Conservation (phyloP, 2,329 filamentous ascomycete species). For the Bertia moriformis region DNA sequence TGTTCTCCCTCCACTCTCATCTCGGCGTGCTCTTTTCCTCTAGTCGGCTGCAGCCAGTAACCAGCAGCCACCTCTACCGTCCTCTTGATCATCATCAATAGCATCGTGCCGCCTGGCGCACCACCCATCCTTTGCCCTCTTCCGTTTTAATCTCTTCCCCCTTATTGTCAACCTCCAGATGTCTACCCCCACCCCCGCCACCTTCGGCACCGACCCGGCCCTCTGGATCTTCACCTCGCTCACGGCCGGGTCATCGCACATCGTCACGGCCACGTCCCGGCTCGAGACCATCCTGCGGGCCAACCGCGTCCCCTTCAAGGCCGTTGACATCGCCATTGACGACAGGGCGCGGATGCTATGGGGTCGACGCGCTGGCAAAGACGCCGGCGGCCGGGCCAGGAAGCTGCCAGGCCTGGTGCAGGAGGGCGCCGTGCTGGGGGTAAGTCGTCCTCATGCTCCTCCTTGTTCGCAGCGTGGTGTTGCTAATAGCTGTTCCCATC, state of each 20-base stretch:
- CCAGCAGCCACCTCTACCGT: not conserved
- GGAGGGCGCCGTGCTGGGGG: slow-evolving; percentile 70
- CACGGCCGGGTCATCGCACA: slow-evolving; percentile 87
- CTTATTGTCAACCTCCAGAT: not conserved
- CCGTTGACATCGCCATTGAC: slow-evolving; percentile 80
- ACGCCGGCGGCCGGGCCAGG: slow-evolving; percentile 40
- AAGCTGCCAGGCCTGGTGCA: slow-evolving; percentile 85
- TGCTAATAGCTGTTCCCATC: slow-evolving; percentile 1
- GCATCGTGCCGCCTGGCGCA: not conserved
- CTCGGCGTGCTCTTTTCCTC: not conserved
- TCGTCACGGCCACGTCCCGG: slow-evolving; percentile 87
- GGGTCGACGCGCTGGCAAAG: slow-evolving; percentile 68
- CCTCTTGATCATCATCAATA: not conserved
- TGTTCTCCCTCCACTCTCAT: not conserved
- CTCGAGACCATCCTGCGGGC: slow-evolving; percentile 92
- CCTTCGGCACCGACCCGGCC: slow-evolving; percentile 40
- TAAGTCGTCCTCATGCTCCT: slow-evolving; percentile 22
- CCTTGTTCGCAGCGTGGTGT: slow-evolving; percentile 1
- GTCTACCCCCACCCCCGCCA: not conserved
- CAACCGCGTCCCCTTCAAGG: slow-evolving; percentile 86
- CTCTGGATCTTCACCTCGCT: slow-evolving; percentile 95
- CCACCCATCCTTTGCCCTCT: not conserved
- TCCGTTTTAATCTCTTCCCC: not conserved
- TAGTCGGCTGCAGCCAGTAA: not conserved
- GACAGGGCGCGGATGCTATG: slow-evolving; percentile 79